Percentiles rank a stretch among this genome's conserved stretches.
Evolutionary conservation across 345 rosid genomes (phyloP).

Genomic region (Salix exigua): DNA sequence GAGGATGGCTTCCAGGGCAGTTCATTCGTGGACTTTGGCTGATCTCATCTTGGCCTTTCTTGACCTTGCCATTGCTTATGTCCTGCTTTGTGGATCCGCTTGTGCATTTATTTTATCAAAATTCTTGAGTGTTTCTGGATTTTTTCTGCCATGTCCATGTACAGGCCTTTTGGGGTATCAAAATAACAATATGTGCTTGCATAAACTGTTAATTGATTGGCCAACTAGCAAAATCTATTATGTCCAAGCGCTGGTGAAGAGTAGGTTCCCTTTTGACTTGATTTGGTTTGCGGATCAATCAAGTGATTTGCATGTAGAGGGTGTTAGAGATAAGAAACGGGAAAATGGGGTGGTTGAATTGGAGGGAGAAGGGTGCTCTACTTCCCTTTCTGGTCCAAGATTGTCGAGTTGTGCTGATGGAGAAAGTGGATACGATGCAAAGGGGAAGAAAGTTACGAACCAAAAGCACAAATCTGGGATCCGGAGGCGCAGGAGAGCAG

Average conservation of each 20-base stretch:
- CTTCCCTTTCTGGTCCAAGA: constrained; percentile 26
- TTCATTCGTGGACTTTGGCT: constrained; percentile 22
- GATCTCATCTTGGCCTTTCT: constrained; percentile 19
- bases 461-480: constrained; percentile 43
- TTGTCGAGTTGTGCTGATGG: constrained; percentile 28
- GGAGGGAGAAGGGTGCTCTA: constrained; percentile 27
- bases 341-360: constrained; percentile 20
- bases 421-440: constrained; percentile 38
- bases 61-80: constrained; percentile 23
- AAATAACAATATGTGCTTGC: constrained; percentile 15
- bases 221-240: constrained; percentile 13
- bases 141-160: constrained; percentile 23
- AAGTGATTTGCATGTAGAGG: constrained; percentile 9
- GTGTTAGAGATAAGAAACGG: constrained; percentile 9
- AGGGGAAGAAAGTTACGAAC: constrained; percentile 41
- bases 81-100: constrained; percentile 21
- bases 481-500: constrained; percentile 42
- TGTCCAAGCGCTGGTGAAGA: constrained; percentile 21
- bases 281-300: constrained; percentile 33
- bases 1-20: constrained; percentile 5
- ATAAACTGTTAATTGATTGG: constrained; percentile 24
- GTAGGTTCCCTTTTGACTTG: constrained; percentile 24
- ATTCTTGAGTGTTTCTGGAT: constrained; percentile 10
- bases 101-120: constrained; percentile 13
- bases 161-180: constrained; percentile 23